phyloP scores from a whole-genome alignment of 441 rosid species.

The Rhodomyrtus psidioides region DNA sequence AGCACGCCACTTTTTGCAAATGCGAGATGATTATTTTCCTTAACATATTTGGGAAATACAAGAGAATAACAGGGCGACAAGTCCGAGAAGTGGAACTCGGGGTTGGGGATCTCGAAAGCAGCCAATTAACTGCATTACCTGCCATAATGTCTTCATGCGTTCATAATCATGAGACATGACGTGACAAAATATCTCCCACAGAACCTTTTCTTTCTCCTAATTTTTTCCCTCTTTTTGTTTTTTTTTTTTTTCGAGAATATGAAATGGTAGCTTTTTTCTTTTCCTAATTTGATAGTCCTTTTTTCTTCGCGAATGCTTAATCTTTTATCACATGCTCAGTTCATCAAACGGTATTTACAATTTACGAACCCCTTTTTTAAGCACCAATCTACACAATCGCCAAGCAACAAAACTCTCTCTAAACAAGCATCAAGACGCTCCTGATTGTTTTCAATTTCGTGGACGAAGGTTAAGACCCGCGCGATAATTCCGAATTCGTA shows the following conservation, averaged over 20 bases:
- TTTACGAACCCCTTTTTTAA: too few species aligned
- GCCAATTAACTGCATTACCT: not conserved
- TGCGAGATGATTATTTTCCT: too few species aligned
- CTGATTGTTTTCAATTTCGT: not conserved
- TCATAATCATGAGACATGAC: not conserved
- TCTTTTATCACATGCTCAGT: not conserved
- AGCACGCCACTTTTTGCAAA: too few species aligned
- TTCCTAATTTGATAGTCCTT: too few species aligned
- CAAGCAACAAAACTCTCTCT: not conserved
- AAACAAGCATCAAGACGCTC: not conserved
- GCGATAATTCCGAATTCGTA: fast-evolving
- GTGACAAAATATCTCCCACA: not conserved
- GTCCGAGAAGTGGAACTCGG: not conserved
- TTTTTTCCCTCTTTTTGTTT: not conserved
- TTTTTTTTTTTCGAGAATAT: not conserved
- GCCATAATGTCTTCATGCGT: not conserved
- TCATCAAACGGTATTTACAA: too few species aligned
- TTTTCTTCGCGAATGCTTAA: fast-evolving
- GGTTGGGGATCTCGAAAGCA: not conserved
- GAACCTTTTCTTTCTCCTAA: not conserved
- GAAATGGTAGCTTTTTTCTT: not conserved
- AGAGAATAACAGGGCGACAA: not conserved
- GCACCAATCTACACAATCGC: too few species aligned
- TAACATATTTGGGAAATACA: not conserved
- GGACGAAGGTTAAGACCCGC: not conserved